phyloP scores from a whole-genome alignment of 352 stramenopile genomes.

The Plasmopara halstedii region DNA sequence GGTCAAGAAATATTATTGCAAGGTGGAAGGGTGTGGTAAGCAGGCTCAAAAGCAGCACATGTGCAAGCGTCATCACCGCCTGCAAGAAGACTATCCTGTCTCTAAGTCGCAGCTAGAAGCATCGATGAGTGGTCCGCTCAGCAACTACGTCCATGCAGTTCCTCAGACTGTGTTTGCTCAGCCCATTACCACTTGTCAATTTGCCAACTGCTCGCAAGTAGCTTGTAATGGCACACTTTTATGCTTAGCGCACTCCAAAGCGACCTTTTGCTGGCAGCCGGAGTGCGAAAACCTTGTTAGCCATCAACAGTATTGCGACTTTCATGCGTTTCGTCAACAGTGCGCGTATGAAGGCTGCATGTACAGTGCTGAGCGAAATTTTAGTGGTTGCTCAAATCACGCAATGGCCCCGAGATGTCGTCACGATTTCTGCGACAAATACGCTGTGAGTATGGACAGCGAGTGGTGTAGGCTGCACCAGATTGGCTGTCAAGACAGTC shows the following conservation, averaged over 20 bases:
- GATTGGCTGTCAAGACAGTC: conserved; percentile 38
- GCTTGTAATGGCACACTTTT: conserved; percentile 18
- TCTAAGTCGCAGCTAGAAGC: conserved; percentile 9
- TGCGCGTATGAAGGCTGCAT: conserved; percentile 55
- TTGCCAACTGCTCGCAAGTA: conserved; percentile 32
- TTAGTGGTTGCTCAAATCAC: conserved; percentile 43
- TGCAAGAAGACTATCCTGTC: conserved; percentile 19
- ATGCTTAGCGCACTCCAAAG: conserved; percentile 40
- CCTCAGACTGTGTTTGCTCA: conserved; percentile 3
- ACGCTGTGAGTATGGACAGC: conserved; percentile 26
- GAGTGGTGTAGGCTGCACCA: conserved; percentile 42
- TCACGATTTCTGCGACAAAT: conserved; percentile 61
- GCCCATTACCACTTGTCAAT: conserved; percentile 22
- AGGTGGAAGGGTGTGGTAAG: conserved; percentile 48
- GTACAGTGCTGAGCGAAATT: conserved; percentile 23
- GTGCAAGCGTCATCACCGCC: conserved; percentile 57
- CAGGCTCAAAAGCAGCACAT: conserved; percentile 53
- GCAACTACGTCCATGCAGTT: neutral
- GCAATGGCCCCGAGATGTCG: conserved; percentile 33
- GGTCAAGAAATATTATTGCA: conserved; percentile 65
- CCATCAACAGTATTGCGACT: conserved; percentile 45
- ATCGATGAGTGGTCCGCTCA: neutral
- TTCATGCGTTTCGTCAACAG: conserved; percentile 39
- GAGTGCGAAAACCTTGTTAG: conserved; percentile 55
- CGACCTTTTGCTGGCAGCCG: conserved; percentile 54